These are phyloP conservation scores for Talaromyces albobiverticillius DNA, from an alignment of 2,329 filamentous ascomycete species.

Conservation along the genomic window DNA sequence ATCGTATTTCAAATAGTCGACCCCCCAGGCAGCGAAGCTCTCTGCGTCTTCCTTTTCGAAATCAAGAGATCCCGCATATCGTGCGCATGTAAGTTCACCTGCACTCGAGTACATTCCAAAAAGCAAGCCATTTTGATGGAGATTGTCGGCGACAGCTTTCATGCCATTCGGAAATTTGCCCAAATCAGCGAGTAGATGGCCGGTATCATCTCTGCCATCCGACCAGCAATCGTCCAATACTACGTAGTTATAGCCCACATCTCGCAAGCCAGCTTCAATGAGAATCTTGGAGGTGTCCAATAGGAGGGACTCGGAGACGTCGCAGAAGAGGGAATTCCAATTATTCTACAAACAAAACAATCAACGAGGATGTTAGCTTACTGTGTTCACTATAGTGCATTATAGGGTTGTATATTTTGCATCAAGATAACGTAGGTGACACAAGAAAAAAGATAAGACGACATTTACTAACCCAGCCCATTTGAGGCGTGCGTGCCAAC, in stretches of 20 bases:
- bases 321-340: constrained; percentile 49
- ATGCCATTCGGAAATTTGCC: constrained; percentile 44
- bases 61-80: constrained; percentile 19
- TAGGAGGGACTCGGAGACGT: constrained; percentile 50
- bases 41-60: constrained; percentile 42
- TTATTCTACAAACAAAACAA: constrained; percentile 33
- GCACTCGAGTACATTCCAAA: constrained; percentile 49
- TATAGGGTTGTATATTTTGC: not conserved
- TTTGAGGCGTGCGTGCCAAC: constrained; percentile 11
- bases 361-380: too few relatives aligned
- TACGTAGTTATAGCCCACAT: constrained; percentile 37
- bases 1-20: constrained; percentile 52
- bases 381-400: not conserved
- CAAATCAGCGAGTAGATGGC: constrained; percentile 18
- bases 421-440: not conserved
- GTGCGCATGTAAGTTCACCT: constrained; percentile 33
- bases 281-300: constrained; percentile 47
- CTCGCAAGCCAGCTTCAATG: constrained; percentile 38
- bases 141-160: constrained; percentile 39
- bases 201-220: constrained; percentile 37
- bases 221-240: constrained; percentile 50
- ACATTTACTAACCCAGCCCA: constrained; percentile 14
- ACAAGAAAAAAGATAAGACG: not conserved
- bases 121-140: constrained; percentile 39
- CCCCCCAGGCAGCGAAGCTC: constrained; percentile 34